Conservation (phyloP, 164 flowering plant genomes). For the Tetrastigma voinierianum region DNA sequence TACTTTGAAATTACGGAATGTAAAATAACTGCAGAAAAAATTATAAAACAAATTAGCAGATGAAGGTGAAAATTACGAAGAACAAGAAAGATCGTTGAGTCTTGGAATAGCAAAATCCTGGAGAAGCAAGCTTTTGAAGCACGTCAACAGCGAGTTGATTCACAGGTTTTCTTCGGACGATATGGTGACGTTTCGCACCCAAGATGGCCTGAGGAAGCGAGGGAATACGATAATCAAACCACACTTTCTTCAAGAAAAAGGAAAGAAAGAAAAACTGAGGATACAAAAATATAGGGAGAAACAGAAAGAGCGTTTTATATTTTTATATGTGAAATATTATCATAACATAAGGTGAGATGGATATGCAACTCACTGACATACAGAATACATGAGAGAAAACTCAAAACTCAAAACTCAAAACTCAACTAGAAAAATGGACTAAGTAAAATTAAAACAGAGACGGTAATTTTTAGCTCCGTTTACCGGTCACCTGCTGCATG, state of each 20-base stretch:
- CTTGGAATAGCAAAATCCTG: slow-evolving; percentile 7
- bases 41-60: not conserved
- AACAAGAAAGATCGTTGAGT: slow-evolving; percentile 15
- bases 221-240: slow-evolving; percentile 14
- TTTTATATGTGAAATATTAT: too few relatives aligned
- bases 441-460: too few relatives aligned
- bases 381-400: too few relatives aligned
- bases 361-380: too few relatives aligned
- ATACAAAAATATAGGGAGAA: not conserved
- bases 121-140: slow-evolving; percentile 6
- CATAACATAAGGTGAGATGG: too few relatives aligned
- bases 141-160: not conserved
- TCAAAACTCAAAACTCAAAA: too few relatives aligned
- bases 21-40: slow-evolving; percentile 3
- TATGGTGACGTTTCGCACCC: too few relatives aligned
- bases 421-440: too few relatives aligned
- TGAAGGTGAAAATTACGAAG: slow-evolving; percentile 8
- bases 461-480: too few relatives aligned
- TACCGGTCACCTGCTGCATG: too few relatives aligned
- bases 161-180: too few relatives aligned
- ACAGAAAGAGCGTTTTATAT: not conserved
- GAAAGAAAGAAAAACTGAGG: not conserved
- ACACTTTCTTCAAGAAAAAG: slow-evolving; percentile 7
- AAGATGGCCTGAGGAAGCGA: not conserved
- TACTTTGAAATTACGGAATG: slow-evolving; percentile 28